Evolutionary conservation across 306 rosid genomes (phyloP).

Genomic region (Acmispon strigosus): DNA sequence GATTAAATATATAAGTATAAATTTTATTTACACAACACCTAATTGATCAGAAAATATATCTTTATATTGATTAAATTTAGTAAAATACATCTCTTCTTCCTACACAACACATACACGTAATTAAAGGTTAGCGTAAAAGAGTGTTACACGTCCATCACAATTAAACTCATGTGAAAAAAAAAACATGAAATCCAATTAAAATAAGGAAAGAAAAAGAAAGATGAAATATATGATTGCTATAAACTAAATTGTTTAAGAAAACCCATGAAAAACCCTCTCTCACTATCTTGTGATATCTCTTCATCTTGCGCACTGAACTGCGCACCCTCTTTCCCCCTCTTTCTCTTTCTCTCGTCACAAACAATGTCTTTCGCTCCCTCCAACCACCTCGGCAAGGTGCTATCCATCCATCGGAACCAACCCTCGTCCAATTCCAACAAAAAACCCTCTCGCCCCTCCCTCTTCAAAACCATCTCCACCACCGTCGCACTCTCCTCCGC

Average conservation of each 20-base stretch:
- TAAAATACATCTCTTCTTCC: no score
- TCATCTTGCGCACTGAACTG: neutral
- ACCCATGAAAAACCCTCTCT: conserved; percentile 33
- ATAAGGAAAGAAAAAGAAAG: no score
- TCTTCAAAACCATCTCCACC: conserved; percentile 44
- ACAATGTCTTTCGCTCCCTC: conserved; percentile 59
- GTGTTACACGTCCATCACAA: no score
- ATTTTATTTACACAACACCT: no score
- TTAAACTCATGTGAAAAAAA: no score
- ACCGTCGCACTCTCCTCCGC: conserved; percentile 57
- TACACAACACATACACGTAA: no score
- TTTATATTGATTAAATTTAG: no score
- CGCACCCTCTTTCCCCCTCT: neutral
- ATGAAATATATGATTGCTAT: no score
- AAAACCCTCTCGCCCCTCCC: conserved; percentile 12
- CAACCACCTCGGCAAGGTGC: conserved; percentile 30
- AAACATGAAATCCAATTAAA: no score
- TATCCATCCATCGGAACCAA: conserved; percentile 20
- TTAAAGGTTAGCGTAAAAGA: no score
- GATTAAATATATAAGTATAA: no score
- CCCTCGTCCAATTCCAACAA: conserved; percentile 20
- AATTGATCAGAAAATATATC: no score
- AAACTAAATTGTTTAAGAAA: neutral
- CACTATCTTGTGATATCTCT: neutral
- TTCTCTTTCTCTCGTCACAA: neutral